These are phyloP conservation scores for Fusarium falciforme DNA, from an alignment of 2,329 filamentous ascomycete genomes.

Conservation along the genomic window DNA sequence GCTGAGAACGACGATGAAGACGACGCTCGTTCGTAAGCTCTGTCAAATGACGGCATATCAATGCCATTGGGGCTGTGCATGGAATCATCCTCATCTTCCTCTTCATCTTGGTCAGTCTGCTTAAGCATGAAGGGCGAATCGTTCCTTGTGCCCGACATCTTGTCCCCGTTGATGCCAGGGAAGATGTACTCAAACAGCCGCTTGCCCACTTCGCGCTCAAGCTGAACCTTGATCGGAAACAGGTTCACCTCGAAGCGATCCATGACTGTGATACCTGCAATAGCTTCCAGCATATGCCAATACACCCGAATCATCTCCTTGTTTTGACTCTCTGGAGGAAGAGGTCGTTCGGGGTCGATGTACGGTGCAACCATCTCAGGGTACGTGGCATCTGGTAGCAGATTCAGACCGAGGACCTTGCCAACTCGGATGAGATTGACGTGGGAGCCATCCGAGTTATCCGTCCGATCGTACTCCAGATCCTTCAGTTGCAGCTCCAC, in stretches of 20 bases:
- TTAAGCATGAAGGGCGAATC: conserved; percentile 71
- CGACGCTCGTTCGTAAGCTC: conserved; percentile 60
- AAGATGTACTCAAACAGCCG: conserved; percentile 98
- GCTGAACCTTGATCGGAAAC: conserved; percentile 91
- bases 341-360: conserved; percentile 71
- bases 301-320: conserved; percentile 92
- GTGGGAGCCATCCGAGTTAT: conserved; percentile 97
- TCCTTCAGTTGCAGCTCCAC: conserved; percentile 94
- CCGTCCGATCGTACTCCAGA: conserved; percentile 92
- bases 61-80: conserved; percentile 52
- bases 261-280: conserved; percentile 96
- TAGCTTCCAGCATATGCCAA: conserved; percentile 98
- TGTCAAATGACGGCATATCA: conserved; percentile 54
- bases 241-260: conserved; percentile 96
- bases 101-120: conserved; percentile 50
- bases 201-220: conserved; percentile 92
- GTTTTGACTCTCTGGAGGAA: conserved; percentile 58
- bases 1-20: conserved; percentile 63
- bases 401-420: conserved; percentile 87
- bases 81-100: conserved; percentile 62
- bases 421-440: conserved; percentile 91
- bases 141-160: conserved; percentile 58
- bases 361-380: conserved; percentile 97
- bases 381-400: conserved; percentile 90
- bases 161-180: conserved; percentile 78